A percentile compares a stretch with the other conserved stretches of the same genome.
These are phyloP conservation scores for Umbelopsis isabellina DNA, from an alignment of 192 early-diverging fungal genomes.

Conservation along the genomic window DNA sequence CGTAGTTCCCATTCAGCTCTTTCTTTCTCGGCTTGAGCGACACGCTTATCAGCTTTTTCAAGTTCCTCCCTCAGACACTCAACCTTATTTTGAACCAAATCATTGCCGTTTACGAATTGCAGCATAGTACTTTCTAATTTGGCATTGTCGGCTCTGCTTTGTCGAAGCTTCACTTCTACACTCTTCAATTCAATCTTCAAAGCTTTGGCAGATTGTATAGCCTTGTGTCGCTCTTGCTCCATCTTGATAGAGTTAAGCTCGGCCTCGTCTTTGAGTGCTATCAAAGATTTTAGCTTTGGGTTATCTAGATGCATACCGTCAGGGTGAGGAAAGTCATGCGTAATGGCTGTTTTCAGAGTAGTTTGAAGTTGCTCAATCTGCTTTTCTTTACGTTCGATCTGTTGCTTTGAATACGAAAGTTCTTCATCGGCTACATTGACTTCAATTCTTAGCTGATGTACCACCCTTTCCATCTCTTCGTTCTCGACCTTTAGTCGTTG, in stretches of 20 bases:
- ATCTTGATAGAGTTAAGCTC: constrained; percentile 11
- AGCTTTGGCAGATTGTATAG: neutral
- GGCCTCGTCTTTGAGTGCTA: constrained; percentile 8
- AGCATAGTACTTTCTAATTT: constrained; percentile 10
- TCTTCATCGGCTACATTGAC: neutral
- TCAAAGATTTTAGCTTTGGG: neutral
- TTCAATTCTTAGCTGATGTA: constrained; percentile 8
- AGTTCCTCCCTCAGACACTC: constrained; percentile 17
- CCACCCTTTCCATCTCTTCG: constrained; percentile 10
- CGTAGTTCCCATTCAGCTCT: constrained; percentile 23
- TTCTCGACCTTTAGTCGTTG: constrained; percentile 20
- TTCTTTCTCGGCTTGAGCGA: constrained; percentile 23
- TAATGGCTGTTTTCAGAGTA: neutral
- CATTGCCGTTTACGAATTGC: constrained; percentile 11
- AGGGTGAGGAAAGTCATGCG: neutral
- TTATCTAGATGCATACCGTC: neutral
- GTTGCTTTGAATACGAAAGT: neutral
- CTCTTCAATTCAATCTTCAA: constrained; percentile 5
- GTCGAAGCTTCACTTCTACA: constrained; percentile 1
- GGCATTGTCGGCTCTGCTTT: constrained; percentile 9
- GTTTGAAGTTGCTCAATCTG: constrained; percentile 4
- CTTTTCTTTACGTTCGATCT: neutral
- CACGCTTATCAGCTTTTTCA: constrained; percentile 1
- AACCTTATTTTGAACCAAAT: constrained; percentile 4
- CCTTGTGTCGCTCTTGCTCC: constrained; percentile 17